Base-by-base conservation (phyloP, 2,329 filamentous ascomycete genomes). In the Cytospora piceicola region DNA sequence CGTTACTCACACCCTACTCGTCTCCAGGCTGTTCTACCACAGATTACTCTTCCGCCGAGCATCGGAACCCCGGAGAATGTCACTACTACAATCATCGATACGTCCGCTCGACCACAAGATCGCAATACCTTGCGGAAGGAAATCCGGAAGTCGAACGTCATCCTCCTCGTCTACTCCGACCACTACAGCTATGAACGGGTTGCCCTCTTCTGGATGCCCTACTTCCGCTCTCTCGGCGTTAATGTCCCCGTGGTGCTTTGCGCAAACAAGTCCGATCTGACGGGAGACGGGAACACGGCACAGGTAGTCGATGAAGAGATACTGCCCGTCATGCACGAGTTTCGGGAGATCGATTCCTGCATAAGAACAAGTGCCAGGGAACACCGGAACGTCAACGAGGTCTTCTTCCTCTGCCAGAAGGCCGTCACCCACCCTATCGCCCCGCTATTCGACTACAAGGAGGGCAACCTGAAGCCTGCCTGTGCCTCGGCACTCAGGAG, bases 111-210 rank as follows among this genome's bases (percentile, higher is more conserved):
- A 12, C 95, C 95, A 0, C 94, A 97, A 77, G 94, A 99, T 75
- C 90, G 95, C 71, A 92, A 90, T 67, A 94, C 90, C 22, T 83
- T 99, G 66, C 90, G 94, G 68, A 95, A 95, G 76, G 95, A 98
- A 80, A 94, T 99, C 68, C 89, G 95, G 70, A 97, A 97, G 77
- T 95, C 91, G 74, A 99, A 97, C 76, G 94, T 97, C 71, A 98
- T 99, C 70, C 84, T 98, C 22, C 87, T 99, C 53, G 94, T 99
- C 63, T 99, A 99, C 78, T 94, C 94, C 70, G 95, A 99, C 77
- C 94, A 98, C 79, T 99, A 99, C 82, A 98, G 94, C 83, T 99
- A 98, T 80, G 95, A 99, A 76, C 85, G 95, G 46, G 94, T 99
- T 4, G 95, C 94, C 4, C 83, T 99, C 55, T 99, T 98, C 78